Evolutionary conservation across 371 early-diverging fungal genomes (phyloP).

Genomic region (Chytridium lagenaria): DNA sequence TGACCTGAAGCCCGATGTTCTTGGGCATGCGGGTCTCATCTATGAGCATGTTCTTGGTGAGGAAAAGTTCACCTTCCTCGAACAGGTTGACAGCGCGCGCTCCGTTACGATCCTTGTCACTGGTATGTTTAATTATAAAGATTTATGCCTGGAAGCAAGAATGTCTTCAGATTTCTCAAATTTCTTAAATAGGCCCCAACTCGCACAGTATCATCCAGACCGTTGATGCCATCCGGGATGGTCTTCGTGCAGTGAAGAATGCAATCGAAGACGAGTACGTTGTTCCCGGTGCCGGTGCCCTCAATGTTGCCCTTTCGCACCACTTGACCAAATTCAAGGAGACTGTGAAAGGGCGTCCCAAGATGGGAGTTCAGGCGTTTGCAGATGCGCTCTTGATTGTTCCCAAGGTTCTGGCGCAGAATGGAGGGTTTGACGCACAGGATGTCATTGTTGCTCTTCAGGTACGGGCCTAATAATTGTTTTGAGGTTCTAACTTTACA

Average conservation of each 20-base stretch:
- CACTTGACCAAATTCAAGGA: conserved; percentile 88
- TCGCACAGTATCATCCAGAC: conserved; percentile 95
- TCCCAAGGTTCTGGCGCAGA: conserved; percentile 95
- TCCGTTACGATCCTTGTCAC: conserved; percentile 97
- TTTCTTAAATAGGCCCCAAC: conserved; percentile 75
- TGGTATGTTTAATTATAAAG: conserved; percentile 64
- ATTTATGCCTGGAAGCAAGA: no score
- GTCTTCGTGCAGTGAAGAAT: conserved; percentile 97
- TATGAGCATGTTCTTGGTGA: conserved; percentile 98
- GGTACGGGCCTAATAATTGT: conserved; percentile 32
- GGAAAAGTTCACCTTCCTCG: conserved; percentile 99
- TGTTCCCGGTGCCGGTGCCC: conserved; percentile 97
- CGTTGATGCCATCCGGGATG: conserved; percentile 97
- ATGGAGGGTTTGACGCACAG: conserved; percentile 97
- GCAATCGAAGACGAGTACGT: conserved; percentile 93
- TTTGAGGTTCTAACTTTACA: background rate
- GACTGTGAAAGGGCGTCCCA: conserved; percentile 89
- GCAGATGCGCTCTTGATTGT: conserved; percentile 95
- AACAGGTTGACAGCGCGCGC: conserved; percentile 87
- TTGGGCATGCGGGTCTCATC: conserved; percentile 95
- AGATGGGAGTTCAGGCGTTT: conserved; percentile 96
- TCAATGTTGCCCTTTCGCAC: conserved; percentile 86
- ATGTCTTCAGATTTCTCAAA: no score
- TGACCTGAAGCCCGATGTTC: conserved; percentile 84
- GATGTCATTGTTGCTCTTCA: conserved; percentile 93